Evolutionary conservation across 441 rosid species (phyloP).

Genomic region (Breynia disticha): DNA sequence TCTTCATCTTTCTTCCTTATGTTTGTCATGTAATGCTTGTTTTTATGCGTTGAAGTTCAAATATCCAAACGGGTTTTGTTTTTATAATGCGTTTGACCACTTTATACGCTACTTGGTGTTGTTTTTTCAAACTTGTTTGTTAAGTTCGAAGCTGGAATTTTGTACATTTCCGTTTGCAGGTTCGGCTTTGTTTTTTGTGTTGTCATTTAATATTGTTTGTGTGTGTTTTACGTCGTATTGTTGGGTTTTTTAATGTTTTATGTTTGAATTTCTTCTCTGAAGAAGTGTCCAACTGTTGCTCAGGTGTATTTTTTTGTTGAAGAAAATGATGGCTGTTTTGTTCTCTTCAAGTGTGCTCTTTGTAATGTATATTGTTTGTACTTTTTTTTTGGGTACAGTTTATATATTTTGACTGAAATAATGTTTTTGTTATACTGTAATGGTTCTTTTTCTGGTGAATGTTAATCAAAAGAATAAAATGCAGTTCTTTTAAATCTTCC

Average conservation of each 20-base stretch:
- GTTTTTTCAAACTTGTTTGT: constrained; percentile 29
- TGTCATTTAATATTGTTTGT: constrained; percentile 30
- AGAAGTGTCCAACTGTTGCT: no score
- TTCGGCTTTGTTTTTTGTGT: constrained; percentile 24
- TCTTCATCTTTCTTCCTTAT: neutral
- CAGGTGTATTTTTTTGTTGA: no score
- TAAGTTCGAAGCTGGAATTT: constrained; percentile 28
- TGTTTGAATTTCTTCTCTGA: constrained; percentile 2
- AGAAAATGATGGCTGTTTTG: no score
- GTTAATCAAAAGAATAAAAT: neutral
- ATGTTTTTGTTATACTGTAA: neutral
- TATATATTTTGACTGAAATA: no score
- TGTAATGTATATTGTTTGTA: neutral
- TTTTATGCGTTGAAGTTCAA: no score
- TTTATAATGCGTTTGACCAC: constrained; percentile 28
- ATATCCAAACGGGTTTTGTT: constrained; percentile 11
- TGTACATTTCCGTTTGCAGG: constrained; percentile 18
- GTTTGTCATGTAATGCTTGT: neutral
- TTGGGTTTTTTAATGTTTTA: constrained; percentile 3
- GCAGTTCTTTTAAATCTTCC: neutral
- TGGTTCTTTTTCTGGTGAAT: neutral
- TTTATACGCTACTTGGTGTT: constrained; percentile 26
- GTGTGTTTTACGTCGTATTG: constrained; percentile 2
- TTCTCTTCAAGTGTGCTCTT: no score
- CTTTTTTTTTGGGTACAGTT: neutral